Evolutionary conservation across 1,284 basidiomycete species (phyloP).

Genomic region (Malassezia nana): DNA sequence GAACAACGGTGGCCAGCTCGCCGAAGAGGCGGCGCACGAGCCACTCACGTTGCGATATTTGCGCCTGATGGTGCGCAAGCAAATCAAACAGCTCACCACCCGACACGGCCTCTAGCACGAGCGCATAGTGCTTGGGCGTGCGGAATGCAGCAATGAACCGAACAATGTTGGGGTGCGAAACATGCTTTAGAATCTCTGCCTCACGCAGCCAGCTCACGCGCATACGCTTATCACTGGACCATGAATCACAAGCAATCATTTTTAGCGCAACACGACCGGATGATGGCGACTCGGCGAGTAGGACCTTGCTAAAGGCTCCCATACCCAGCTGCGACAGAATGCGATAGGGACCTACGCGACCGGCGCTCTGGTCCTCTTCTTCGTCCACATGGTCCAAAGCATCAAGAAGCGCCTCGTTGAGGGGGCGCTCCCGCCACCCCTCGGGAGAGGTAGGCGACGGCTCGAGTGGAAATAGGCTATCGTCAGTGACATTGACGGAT

Average conservation of each 20-base stretch:
- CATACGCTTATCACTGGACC: slow-evolving; percentile 59
- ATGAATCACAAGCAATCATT: slow-evolving; percentile 60
- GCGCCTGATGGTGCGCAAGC: slow-evolving; percentile 59
- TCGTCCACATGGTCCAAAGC: slow-evolving; percentile 22
- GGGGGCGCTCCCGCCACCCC: neutral
- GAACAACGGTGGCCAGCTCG: slow-evolving; percentile 69
- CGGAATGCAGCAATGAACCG: slow-evolving; percentile 65
- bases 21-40: slow-evolving; percentile 65
- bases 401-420: slow-evolving; percentile 5
- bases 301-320: slow-evolving; percentile 45
- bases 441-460: neutral
- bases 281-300: slow-evolving; percentile 16
- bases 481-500: slow-evolving; percentile 20
- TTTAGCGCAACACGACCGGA: slow-evolving; percentile 66
- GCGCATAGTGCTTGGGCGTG: slow-evolving; percentile 64
- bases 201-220: slow-evolving; percentile 74
- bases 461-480: slow-evolving; percentile 19
- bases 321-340: slow-evolving; percentile 36
- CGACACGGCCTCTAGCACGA: slow-evolving; percentile 66
- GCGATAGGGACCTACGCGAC: slow-evolving; percentile 29
- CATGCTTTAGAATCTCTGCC: slow-evolving; percentile 75
- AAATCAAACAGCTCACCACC: slow-evolving; percentile 74
- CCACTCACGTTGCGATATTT: slow-evolving; percentile 53
- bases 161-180: slow-evolving; percentile 73
- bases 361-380: slow-evolving; percentile 31